Base-by-base conservation (phyloP, 805 yeast genomes). In the Hanseniaspora taiwanica region DNA sequence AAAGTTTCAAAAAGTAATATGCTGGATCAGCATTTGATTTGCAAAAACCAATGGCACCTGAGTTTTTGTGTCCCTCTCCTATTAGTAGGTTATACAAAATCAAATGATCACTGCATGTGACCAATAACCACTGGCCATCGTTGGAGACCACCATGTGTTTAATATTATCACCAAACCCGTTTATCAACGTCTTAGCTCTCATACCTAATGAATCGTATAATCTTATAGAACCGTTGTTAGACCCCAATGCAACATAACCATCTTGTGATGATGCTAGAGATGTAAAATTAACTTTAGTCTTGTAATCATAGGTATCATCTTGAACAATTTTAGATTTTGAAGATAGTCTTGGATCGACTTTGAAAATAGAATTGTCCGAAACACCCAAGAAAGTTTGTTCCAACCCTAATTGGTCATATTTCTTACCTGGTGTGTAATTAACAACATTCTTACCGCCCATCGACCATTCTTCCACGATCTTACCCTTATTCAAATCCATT, bases 381-480 rank as follows among this genome's bases (percentile, higher is more conserved):
- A 81, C 61, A 45, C 94, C 95, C 35, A 78, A 56, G 43, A 86
- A 70, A 0, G 86, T 81, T 45, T 74, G 78, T 49, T 86, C 95
- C 4, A 64, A 69, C 0, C 86, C 74, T 54, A 78, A 60, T 53
- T 81, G 93, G 29, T 83, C 73, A 50, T 78, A 80, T 58, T 84
- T 85, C 38, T 69, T 59, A n/a, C 74, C 66, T 4, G 94, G 87
- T 2, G 79, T 81, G 55, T 76, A 78, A 23, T 71, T 66, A 14
- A 70, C 71, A 21, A 78, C 64, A 16, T 75, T 65, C 20, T 60
- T 60, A 16, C 56, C 65, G 39, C 70, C 69, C 17, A 81, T 66
- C 27, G 69, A 62, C 91, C 94, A 86, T 53, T 83, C 91, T 54
- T 86, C 95, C n/a, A 86, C 80, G 40, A 86, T 69, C 52, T 77